Conservation (phyloP, 768 basidiomycete species). For the Lentinula sp. region DNA sequence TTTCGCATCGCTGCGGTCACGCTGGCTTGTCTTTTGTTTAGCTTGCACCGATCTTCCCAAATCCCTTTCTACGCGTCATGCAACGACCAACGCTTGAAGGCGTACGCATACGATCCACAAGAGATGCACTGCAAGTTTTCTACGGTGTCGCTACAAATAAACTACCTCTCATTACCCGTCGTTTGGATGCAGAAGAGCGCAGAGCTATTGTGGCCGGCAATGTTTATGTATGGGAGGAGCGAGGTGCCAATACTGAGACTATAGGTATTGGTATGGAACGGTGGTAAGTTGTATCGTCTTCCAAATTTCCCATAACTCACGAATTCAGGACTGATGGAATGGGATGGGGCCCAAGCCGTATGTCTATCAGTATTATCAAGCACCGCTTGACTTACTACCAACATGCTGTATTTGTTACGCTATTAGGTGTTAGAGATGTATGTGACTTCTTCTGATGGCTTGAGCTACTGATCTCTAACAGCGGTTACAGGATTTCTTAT, state of each 20-base stretch:
- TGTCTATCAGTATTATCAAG: slow-evolving; percentile 29
- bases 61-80: slow-evolving; percentile 34
- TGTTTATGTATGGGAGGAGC: slow-evolving; percentile 87
- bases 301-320: not conserved
- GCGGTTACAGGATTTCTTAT: slow-evolving; percentile 63
- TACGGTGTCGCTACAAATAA: slow-evolving; percentile 63
- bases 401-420: not conserved
- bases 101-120: slow-evolving; percentile 71
- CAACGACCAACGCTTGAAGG: slow-evolving; percentile 72
- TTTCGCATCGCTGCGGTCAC: not conserved
- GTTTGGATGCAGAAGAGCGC: slow-evolving; percentile 79
- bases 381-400: not conserved
- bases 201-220: slow-evolving; percentile 68
- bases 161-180: slow-evolving; percentile 73
- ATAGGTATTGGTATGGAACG: slow-evolving; percentile 85
- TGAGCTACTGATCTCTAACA: slow-evolving; percentile 32
- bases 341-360: slow-evolving; percentile 83
- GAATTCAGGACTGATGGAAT: slow-evolving; percentile 52
- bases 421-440: slow-evolving; percentile 47
- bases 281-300: slow-evolving; percentile 38
- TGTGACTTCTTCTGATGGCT: slow-evolving; percentile 30
- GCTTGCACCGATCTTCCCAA: not conserved
- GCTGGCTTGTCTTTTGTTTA: slow-evolving; percentile 10
- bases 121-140: slow-evolving; percentile 80
- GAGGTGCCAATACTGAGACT: slow-evolving; percentile 74